Evolutionary conservation across 306 rosid species (phyloP).

Genomic region (Glycine tomentella): DNA sequence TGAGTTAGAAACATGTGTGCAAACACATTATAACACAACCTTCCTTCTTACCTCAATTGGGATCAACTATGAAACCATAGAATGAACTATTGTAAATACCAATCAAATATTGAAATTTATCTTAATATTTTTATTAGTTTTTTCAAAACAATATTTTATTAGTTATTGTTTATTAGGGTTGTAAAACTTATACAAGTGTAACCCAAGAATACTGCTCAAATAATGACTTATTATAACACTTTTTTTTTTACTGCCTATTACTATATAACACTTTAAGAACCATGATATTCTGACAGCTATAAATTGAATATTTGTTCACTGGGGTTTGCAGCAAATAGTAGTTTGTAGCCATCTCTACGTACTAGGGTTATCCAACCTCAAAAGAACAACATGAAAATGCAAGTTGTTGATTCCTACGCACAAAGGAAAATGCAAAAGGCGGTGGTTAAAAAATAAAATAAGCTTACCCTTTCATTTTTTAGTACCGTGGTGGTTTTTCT

Average conservation of each 20-base stretch:
- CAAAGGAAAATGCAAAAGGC: background rate
- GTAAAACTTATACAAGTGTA: background rate
- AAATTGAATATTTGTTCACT: no score
- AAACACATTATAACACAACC: background rate
- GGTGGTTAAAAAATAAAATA: conserved; percentile 16
- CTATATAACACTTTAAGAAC: no score
- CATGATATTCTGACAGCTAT: no score
- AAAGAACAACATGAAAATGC: background rate
- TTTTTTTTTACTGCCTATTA: no score
- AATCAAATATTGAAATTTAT: background rate
- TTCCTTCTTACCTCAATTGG: background rate
- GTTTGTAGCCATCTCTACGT: no score
- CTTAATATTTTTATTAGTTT: background rate
- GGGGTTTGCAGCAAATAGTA: no score
- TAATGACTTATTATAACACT: no score
- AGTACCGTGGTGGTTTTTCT: no score
- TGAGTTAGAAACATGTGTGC: background rate
- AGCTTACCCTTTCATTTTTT: conserved; percentile 24
- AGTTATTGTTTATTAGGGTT: background rate
- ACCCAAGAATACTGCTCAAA: no score
- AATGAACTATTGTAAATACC: background rate
- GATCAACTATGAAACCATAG: background rate
- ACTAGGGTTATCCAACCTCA: no score
- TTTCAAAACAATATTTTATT: background rate
- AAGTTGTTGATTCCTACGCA: conserved; percentile 30